phyloP scores from a whole-genome alignment of 345 rosid species.

The Melaleuca quinquenervia region DNA sequence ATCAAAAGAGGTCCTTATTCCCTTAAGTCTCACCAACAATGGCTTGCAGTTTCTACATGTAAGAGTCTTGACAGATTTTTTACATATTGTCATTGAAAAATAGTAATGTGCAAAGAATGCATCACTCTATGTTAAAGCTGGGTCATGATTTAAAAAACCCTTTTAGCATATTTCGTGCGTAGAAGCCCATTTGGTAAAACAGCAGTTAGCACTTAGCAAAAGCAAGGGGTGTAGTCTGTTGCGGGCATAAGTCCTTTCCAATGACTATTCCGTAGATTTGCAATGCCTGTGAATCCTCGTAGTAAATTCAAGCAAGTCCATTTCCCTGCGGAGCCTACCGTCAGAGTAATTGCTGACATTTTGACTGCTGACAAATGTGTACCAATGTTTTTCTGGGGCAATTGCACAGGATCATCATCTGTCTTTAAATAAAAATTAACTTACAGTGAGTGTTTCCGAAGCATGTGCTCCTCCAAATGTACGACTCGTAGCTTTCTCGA shows the following conservation, averaged over 20 bases:
- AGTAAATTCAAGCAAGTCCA: not conserved
- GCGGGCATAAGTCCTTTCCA: not conserved
- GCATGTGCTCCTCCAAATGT: not conserved
- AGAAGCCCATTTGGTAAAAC: not conserved
- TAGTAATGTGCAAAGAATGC: not conserved
- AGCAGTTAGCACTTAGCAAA: not conserved
- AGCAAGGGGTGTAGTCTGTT: not conserved
- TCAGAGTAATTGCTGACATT: not conserved
- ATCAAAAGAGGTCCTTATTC: not conserved
- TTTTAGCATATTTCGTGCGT: not conserved
- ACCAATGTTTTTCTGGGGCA: not conserved
- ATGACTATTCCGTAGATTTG: not conserved
- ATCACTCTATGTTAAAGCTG: not conserved
- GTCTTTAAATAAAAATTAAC: not conserved
- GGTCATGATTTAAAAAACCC: not conserved
- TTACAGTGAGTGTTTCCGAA: not conserved
- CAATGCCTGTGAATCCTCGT: not conserved
- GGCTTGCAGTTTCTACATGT: not conserved
- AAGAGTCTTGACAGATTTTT: not conserved
- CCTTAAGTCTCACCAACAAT: not conserved
- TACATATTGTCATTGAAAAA: not conserved
- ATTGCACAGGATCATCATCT: not conserved
- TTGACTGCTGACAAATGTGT: not conserved
- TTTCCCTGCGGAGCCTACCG: not conserved
- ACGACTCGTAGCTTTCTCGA: not conserved